These are phyloP conservation scores for Phytophthora pluvialis DNA, from an alignment of 352 stramenopile genomes.

Conservation along the genomic window DNA sequence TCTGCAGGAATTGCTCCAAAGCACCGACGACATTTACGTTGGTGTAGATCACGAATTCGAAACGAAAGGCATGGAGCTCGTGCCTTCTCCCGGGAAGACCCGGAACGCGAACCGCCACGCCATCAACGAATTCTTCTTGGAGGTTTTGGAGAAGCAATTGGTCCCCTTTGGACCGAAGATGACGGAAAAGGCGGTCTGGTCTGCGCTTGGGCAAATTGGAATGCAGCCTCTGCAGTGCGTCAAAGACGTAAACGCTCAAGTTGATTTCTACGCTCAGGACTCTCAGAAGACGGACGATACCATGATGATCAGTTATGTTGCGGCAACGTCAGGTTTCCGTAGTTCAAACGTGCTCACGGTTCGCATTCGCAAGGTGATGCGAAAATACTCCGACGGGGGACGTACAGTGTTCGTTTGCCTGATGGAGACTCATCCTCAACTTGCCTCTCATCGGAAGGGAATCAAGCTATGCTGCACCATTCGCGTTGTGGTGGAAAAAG, in stretches of 20 bases:
- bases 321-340: neutral
- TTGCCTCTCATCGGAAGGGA: neutral
- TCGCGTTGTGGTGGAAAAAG: constrained; percentile 17
- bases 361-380: constrained; percentile 15
- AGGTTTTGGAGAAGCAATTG: constrained; percentile 28
- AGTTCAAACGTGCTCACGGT: neutral
- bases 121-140: constrained; percentile 27
- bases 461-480: constrained; percentile 1
- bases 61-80: constrained; percentile 6
- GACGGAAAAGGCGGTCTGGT: constrained; percentile 12
- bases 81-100: constrained; percentile 23
- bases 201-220: constrained; percentile 14
- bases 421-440: constrained; percentile 3
- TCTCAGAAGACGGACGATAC: constrained; percentile 5
- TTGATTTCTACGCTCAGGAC: constrained; percentile 20
- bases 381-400: constrained; percentile 17
- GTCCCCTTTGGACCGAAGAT: constrained; percentile 23
- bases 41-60: constrained; percentile 14
- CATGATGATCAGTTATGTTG: constrained; percentile 23
- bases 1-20: constrained; percentile 18
- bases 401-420: constrained; percentile 21
- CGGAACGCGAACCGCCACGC: constrained; percentile 7
- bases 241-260: constrained; percentile 13
- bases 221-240: constrained; percentile 17
- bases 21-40: constrained; percentile 23